Evolutionary conservation across 768 basidiomycete species (phyloP).

Genomic region (Termitomyces eurrhizus): DNA sequence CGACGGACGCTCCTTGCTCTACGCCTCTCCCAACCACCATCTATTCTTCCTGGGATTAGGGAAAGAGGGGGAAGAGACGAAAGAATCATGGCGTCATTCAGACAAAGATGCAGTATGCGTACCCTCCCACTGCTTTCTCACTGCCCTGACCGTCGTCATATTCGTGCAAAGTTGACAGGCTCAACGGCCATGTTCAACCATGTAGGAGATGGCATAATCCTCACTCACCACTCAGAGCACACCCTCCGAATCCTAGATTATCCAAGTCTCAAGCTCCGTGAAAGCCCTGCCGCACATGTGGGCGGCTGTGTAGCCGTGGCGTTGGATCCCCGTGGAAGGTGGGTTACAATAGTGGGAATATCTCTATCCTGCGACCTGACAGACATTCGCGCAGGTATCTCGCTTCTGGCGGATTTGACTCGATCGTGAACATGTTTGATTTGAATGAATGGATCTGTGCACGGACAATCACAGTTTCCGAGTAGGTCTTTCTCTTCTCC

Average conservation of each 20-base stretch:
- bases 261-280: conserved; percentile 54
- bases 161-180: conserved; percentile 38
- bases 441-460: conserved; percentile 76
- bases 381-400: conserved; percentile 48
- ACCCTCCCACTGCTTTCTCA: not conserved
- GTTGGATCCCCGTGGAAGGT: conserved; percentile 78
- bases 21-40: conserved; percentile 55
- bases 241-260: conserved; percentile 68
- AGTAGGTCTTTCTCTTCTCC: conserved; percentile 44
- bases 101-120: conserved; percentile 46
- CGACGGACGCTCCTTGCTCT: conserved; percentile 63
- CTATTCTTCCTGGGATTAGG: conserved; percentile 59
- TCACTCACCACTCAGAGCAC: conserved; percentile 61
- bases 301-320: conserved; percentile 77
- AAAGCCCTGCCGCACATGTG: conserved; percentile 71
- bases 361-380: conserved; percentile 1
- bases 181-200: conserved; percentile 77
- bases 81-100: conserved; percentile 42
- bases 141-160: conserved; percentile 1
- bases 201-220: conserved; percentile 64
- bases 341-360: conserved; percentile 6
- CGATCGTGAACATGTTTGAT: conserved; percentile 81
- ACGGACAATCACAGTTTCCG: conserved; percentile 74
- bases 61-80: conserved; percentile 46
- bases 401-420: conserved; percentile 77